Conservation (phyloP, 306 rosid species). For the Sechiopsis laciniata region DNA sequence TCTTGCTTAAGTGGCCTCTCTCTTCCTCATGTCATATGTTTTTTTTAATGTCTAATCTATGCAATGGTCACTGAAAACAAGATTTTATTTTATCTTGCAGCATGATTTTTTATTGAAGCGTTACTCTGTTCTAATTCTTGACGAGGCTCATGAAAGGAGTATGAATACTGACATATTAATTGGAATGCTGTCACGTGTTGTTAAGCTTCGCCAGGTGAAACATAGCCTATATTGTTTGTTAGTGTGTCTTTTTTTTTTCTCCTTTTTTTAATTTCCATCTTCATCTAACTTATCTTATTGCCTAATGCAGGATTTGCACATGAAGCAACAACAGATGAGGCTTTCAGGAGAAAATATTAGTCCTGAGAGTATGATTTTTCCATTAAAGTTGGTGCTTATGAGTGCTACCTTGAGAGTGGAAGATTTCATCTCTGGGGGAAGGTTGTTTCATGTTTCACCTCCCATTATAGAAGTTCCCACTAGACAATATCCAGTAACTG, state of each 20-base stretch:
- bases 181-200: conserved; percentile 83
- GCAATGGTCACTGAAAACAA: conserved; percentile 1
- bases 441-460: conserved; percentile 54
- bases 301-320: conserved; percentile 40
- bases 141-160: conserved; percentile 98
- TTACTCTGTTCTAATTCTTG: conserved; percentile 75
- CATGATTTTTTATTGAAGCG: conserved; percentile 69
- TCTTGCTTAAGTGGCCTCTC: neutral
- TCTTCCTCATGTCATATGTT: neutral
- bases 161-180: conserved; percentile 89
- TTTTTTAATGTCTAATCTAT: conserved; percentile 2
- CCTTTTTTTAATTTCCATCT: conserved; percentile 1
- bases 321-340: conserved; percentile 38
- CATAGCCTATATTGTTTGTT: conserved; percentile 9
- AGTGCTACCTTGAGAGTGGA: conserved; percentile 89
- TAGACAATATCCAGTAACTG: conserved; percentile 73
- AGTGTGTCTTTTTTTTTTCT: neutral
- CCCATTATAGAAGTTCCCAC: conserved; percentile 77
- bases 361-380: conserved; percentile 52
- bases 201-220: conserved; percentile 58
- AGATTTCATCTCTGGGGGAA: conserved; percentile 62
- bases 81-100: conserved; percentile 36
- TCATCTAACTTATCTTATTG: conserved; percentile 14
- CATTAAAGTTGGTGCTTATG: conserved; percentile 86
- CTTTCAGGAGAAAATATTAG: conserved; percentile 48